A percentile compares a stretch with the other conserved stretches of the same genome.
These are phyloP conservation scores for Nidularia sp. DNA, from an alignment of 768 basidiomycete species.

Conservation along the genomic window DNA sequence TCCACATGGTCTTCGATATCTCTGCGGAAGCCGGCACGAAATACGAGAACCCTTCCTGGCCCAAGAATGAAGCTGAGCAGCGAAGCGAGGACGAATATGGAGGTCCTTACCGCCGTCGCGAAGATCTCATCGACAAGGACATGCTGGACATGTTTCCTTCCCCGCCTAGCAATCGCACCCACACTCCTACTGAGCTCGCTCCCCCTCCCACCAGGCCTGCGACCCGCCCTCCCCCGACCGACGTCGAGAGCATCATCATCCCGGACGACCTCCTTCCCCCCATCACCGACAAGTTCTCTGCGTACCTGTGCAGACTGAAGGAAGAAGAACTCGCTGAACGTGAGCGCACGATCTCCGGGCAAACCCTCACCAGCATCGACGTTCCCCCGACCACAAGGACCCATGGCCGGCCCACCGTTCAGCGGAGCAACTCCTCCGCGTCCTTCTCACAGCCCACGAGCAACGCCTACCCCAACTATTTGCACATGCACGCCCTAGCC, in stretches of 20 bases:
- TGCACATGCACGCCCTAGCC: not conserved
- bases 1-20: conserved; percentile 9
- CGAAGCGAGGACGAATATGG: not conserved
- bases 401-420: not conserved
- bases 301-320: not conserved
- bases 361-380: not conserved
- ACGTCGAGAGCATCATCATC: not conserved
- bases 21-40: not conserved
- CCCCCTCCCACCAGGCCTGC: not conserved
- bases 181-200: not conserved
- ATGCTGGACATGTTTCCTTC: conserved; percentile 8
- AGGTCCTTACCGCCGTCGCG: not conserved
- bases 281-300: not conserved
- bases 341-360: not conserved
- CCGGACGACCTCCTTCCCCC: not conserved
- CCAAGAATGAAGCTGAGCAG: not conserved
- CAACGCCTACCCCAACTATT: not conserved
- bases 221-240: not conserved
- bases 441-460: not conserved
- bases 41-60: not conserved
- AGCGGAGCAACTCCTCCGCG: not conserved
- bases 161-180: not conserved
- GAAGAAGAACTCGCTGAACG: not conserved
- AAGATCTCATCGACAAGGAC: conserved; percentile 3
- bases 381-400: not conserved